Base-by-base conservation (phyloP, 2,329 filamentous ascomycete genomes). In the Colletotrichum camelliae region DNA sequence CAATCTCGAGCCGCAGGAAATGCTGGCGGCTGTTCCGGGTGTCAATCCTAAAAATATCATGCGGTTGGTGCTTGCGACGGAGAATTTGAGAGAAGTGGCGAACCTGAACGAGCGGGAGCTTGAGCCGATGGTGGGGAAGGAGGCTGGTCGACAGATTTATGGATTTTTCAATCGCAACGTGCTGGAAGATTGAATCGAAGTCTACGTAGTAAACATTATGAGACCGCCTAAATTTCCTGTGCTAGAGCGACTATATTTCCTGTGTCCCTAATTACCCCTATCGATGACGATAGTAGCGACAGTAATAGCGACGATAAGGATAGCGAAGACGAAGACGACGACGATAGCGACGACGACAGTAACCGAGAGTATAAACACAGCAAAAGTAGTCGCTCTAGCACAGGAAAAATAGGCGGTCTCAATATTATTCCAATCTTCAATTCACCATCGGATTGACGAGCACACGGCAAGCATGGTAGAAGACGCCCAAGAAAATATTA, bases 1-100 rank as follows among this genome's bases (percentile, higher is more conserved):
- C 81, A 97, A 96, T 80, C 91, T 93, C 76, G 93, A 95, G 80
- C 95, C 96, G 33, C 95, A 97, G 85, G 96, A 98, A 82, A 98
- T 98, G 95, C 86, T 99, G 77, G 88, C 93, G 33, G 91, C 92
- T 2, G 93, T 98, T 15, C 97, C 97, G 0, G 97, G 97, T 0
- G 91, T 98, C 16, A 96, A 92, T 39, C 92, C 93, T 13, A 94
- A 95, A 85, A 96, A 95, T 77, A 88, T 98, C 39, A 92, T 91
- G 81, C 92, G 91, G 77, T 80, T 99, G 61, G 92, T 94, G 39
- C 81, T 96, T 24, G 91, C 94, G 81, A 91, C 93, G 78, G 93
- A 94, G 78, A 98, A 92, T 84, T 88, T 99, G 39, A 88, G 89
- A 69, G 96, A 97, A 80, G 89, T 99, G 78, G 95, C 95, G 37